A percentile compares a stretch with the other conserved stretches of the same genome.
Conservation (phyloP, 352 stramenopile genomes). For the Phytophthora melonis region DNA sequence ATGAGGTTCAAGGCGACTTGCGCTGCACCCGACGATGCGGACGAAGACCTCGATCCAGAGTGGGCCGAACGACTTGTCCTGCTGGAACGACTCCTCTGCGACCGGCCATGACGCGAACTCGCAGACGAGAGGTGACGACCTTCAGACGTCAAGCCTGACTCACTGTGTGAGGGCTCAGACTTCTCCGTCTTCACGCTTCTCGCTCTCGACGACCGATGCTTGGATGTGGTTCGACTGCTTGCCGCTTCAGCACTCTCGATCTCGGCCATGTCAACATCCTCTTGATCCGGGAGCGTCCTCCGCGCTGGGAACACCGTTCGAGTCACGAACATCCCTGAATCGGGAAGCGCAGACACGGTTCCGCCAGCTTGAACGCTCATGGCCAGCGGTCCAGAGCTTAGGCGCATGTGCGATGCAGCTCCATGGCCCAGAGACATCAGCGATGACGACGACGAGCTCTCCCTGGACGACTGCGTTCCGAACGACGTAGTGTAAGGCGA, state of each 20-base stretch:
- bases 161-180: not conserved
- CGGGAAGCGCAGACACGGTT: not conserved
- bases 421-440: not conserved
- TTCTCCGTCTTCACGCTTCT: not conserved
- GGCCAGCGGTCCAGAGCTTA: not conserved
- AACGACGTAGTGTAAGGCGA: not conserved
- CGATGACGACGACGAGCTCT: not conserved
- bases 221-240: not conserved
- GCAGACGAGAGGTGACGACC: not conserved
- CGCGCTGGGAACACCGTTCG: not conserved
- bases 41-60: too few relatives aligned
- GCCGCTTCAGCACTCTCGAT: not conserved
- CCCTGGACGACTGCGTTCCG: not conserved
- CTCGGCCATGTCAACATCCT: not conserved
- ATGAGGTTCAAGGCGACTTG: too few relatives aligned
- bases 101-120: not conserved
- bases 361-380: not conserved
- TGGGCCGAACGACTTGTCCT: not conserved
- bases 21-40: too few relatives aligned
- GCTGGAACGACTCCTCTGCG: not conserved
- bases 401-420: too few relatives aligned
- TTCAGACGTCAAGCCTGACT: not conserved
- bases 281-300: not conserved
- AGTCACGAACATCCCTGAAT: not conserved
- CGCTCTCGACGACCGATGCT: slow-evolving; percentile 1